phyloP scores from a whole-genome alignment of 2,329 filamentous ascomycete species.

The Chrysoporthe cubensis region DNA sequence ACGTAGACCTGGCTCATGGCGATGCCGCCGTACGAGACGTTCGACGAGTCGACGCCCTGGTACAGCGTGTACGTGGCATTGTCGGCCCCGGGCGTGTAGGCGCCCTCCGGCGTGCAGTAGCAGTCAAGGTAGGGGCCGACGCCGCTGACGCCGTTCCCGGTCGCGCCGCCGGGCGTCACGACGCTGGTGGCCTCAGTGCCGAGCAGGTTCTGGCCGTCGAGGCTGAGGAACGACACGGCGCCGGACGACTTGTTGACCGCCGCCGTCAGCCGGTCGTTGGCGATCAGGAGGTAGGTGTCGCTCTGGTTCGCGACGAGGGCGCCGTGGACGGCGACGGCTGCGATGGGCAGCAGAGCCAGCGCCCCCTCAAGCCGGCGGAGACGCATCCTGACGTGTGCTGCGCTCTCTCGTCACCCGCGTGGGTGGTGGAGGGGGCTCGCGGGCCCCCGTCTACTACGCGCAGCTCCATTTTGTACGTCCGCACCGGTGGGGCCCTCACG shows the following conservation, averaged over 20 bases:
- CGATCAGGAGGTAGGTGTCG: constrained; percentile 26
- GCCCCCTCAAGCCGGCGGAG: not conserved
- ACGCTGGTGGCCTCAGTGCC: constrained; percentile 12
- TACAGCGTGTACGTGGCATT: constrained; percentile 56
- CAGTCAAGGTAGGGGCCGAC: constrained; percentile 49
- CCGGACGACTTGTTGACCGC: constrained; percentile 27
- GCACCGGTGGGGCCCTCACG: not conserved
- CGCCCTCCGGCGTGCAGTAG: constrained; percentile 62
- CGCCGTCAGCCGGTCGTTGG: constrained; percentile 28
- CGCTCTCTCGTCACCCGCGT: not conserved
- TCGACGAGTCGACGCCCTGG: constrained; percentile 52
- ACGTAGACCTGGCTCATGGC: constrained; percentile 63
- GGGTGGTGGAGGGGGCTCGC: not conserved
- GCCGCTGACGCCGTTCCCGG: constrained; percentile 20
- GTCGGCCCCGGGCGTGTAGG: constrained; percentile 59
- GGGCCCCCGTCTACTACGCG: not conserved
- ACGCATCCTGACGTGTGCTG: constrained; percentile 17
- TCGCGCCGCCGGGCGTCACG: constrained; percentile 26
- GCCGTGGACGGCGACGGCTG: constrained; percentile 6
- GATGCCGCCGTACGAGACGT: constrained; percentile 60
- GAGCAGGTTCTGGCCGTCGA: constrained; percentile 28
- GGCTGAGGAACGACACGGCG: constrained; percentile 20
- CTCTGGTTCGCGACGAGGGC: constrained; percentile 27
- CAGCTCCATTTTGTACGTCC: not conserved
- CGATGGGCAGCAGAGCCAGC: constrained; percentile 10